Evolutionary conservation across 176 grass and related monocot genomes (phyloP).

Genomic region (Raddia guianensis): DNA sequence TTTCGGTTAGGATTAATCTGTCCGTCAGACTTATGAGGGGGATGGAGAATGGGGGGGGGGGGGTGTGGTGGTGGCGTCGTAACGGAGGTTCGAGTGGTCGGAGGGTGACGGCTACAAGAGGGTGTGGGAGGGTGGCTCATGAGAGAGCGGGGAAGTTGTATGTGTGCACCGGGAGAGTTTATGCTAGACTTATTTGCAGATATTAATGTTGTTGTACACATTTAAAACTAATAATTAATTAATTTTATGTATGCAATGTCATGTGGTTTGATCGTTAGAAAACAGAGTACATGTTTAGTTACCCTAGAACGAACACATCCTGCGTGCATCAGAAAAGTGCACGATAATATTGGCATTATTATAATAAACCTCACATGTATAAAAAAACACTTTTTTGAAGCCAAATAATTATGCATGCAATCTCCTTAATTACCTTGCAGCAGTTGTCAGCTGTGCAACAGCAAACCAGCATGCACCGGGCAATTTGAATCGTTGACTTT

Average conservation of each 20-base stretch:
- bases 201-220: background rate
- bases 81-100: no score
- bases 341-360: no score
- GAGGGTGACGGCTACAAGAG: no score
- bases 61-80: no score
- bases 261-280: background rate
- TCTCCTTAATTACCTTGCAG: background rate
- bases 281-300: background rate
- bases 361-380: background rate
- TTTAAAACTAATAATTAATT: background rate
- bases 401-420: background rate
- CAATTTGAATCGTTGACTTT: slow-evolving; percentile 4
- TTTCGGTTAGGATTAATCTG: no score
- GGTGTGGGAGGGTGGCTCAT: no score
- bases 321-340: background rate
- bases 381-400: background rate
- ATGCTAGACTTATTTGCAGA: background rate
- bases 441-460: background rate
- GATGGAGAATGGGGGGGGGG: no score
- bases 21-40: no score
- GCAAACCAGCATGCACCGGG: background rate
- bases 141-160: no score
- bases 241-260: background rate
- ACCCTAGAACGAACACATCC: background rate
- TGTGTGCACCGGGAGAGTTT: no score